Percentiles rank a stretch among this genome's conserved stretches.
Conservation (phyloP, 2,329 filamentous ascomycete species). For the Verticillium longisporum region DNA sequence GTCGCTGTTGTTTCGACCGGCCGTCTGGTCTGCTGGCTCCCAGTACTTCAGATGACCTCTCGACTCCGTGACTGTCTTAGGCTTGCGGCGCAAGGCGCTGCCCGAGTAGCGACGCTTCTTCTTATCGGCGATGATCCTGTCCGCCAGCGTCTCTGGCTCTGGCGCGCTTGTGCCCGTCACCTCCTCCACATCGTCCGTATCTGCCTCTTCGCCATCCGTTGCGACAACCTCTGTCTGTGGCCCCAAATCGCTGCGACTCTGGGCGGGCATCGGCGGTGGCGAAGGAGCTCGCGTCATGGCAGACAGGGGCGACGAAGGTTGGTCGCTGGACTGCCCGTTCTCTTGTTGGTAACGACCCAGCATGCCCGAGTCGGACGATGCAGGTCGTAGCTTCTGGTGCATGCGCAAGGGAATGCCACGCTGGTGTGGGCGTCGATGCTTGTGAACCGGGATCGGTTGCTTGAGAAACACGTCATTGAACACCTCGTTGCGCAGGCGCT, state of each 20-base stretch:
- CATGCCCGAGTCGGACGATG: conserved; percentile 37
- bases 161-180: conserved; percentile 59
- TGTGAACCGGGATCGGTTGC: conserved; percentile 73
- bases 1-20: conserved; percentile 66
- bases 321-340: conserved; percentile 7
- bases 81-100: conserved; percentile 69
- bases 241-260: conserved; percentile 5
- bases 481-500: conserved; percentile 79
- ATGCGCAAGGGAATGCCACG: conserved; percentile 50
- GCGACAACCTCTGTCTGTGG: not conserved
- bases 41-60: conserved; percentile 82
- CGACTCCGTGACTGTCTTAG: conserved; percentile 62
- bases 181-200: conserved; percentile 39
- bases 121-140: conserved; percentile 35
- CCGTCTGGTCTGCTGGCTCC: conserved; percentile 75
- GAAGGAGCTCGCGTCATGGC: not conserved
- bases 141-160: conserved; percentile 48
- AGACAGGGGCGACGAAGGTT: not conserved
- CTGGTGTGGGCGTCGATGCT: conserved; percentile 65
- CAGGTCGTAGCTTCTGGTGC: conserved; percentile 35
- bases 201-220: conserved; percentile 8
- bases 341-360: conserved; percentile 7
- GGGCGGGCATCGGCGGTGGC: not conserved
- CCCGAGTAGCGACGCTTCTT: conserved; percentile 75
- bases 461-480: conserved; percentile 88